Evolutionary conservation across 2,329 filamentous ascomycete genomes (phyloP), one percentile per base, ranked within the genome.

Genomic region (Lecanicillium sp.): DNA sequence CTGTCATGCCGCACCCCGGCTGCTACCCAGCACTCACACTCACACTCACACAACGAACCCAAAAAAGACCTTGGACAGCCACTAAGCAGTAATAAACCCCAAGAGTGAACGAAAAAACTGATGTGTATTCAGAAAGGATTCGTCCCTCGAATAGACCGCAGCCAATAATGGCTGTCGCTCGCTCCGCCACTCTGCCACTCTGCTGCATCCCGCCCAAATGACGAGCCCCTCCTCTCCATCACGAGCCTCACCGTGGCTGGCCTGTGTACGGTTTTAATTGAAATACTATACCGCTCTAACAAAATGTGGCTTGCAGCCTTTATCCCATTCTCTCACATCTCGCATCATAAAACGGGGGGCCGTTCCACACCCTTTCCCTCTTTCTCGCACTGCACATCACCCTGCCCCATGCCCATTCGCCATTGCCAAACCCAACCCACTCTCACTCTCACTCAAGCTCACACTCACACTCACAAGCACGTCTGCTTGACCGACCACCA

Each of bases 111-210:
- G 6, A 10, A 32, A 32, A 32, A 32, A 32, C 7, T 7, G 29
- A n/a, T 32, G 32, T n/a, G n/a, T n/a, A n/a, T n/a, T n/a, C n/a
- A n/a, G n/a, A n/a, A n/a, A 8, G 21, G 19, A 35, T 44, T 9
- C 30, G 2, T n/a, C 11, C n/a, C 30, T 35, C 11, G 14, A 30
- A 17, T 23, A 30, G 26, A 23, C 40, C 11, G 42, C 12, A 32
- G 32, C 33, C 19, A 38, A 45, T 38, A 29, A 38, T 23, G 11
- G 43, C 33, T 38, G 42, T n/a, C n/a, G n/a, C n/a, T n/a, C n/a
- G n/a, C 32, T 29, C 42, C 42, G 42, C 42, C 42, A 27, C 42
- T n/a, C n/a, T 33, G 7, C 43, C 33, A 24, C 21, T 11, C 15
- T 21, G 21, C 36, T 19, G n/a, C 10, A n/a, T 33, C n/a, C 12